phyloP scores from a whole-genome alignment of 2,329 filamentous ascomycete genomes.

The Fusarium agapanthi region DNA sequence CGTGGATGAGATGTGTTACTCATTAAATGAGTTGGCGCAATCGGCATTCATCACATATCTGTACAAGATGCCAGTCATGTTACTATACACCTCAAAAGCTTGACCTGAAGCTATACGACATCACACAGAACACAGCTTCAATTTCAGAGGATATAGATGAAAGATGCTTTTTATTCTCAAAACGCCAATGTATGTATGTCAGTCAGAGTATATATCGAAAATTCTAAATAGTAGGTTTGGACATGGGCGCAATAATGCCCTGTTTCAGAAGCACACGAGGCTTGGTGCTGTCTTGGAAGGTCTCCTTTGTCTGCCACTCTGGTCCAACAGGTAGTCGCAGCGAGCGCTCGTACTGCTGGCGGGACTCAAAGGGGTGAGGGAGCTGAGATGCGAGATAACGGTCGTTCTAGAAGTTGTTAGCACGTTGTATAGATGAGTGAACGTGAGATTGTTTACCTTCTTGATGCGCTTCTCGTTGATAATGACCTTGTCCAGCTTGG shows the following conservation, averaged over 20 bases:
- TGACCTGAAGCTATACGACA: neutral
- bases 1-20: no score
- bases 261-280: conserved; percentile 90
- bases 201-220: neutral
- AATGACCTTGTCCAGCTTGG: conserved; percentile 83
- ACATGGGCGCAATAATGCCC: conserved; percentile 88
- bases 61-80: neutral
- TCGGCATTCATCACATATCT: neutral
- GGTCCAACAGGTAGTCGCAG: conserved; percentile 87
- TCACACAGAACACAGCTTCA: neutral
- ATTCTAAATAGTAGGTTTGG: conserved; percentile 68
- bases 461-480: conserved; percentile 90
- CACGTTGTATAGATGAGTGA: neutral
- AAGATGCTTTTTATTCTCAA: conserved; percentile 23
- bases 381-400: conserved; percentile 86
- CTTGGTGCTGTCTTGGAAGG: conserved; percentile 88
- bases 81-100: neutral
- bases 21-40: neutral
- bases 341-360: conserved; percentile 88
- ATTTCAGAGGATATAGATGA: neutral
- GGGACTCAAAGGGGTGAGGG: conserved; percentile 89
- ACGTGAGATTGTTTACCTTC: conserved; percentile 67
- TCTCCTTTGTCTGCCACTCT: conserved; percentile 97
- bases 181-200: conserved; percentile 16
- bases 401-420: conserved; percentile 66